Evolutionary conservation across 345 rosid genomes (phyloP), one percentile per base, ranked within the genome.

Genomic region (Nephelium lappaceum): DNA sequence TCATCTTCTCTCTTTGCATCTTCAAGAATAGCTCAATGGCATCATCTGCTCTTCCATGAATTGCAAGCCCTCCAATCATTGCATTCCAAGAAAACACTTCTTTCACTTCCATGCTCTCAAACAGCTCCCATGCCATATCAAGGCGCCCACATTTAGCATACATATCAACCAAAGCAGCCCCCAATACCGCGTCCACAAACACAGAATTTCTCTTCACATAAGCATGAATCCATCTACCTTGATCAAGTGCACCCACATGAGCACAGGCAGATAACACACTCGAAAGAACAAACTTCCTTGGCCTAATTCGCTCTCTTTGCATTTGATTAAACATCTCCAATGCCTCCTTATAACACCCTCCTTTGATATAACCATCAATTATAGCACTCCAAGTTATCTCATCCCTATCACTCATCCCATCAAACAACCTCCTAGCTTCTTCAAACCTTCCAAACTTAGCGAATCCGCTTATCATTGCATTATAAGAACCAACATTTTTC

Each of bases 361-460:
- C 73, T 71, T 81, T 77, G 11, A 81, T 70, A 74, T 87, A 85
- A 25, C 90, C 89, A 71, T 89, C 92, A 66, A 87, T 80, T 78
- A 87, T 85, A 11, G 82, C 83, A 71, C 87, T 87, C 92, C 92
- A 89, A 24, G 90, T 78, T 2, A 89, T 87, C 58, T 87, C 88
- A 77, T 85, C 83, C 73, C 66, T 83, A 58, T 82, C 83, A n/a
- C 4, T 15, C 88, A 82, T 89, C 1, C 45, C 73, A 79, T 87
- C 76, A 61, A 89, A 89, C 76, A 85, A 7, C 61, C 80, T 83
- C 67, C 90, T 77, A 5, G 90, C 90, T 57, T 85, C 87, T 43
- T 81, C 79, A 42, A 84, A 67, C 83, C 77, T 77, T 27, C 89
- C 88, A 25, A 72, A 61, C 67, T 61, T 85, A 16, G 83, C 84